phyloP scores from a whole-genome alignment of 148 eudicot genomes.

The Rhododendron griersonianum region DNA sequence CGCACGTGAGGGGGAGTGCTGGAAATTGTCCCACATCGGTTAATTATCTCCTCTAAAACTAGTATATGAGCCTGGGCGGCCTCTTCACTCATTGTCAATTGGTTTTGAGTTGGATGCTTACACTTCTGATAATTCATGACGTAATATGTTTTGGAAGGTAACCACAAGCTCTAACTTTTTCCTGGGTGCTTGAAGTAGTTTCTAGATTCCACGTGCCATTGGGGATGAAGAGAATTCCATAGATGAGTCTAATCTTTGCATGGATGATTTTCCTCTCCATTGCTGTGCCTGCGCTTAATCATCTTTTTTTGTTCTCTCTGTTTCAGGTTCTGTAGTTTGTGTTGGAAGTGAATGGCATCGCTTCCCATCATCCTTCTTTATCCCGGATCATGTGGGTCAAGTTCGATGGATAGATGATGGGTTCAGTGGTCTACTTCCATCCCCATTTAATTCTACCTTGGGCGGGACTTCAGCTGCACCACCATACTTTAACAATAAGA shows the following conservation, averaged over 20 bases:
- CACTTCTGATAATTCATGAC: background rate
- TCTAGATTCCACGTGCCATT: background rate
- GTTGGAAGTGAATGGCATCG: slow-evolving; percentile 99
- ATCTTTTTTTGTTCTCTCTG: background rate
- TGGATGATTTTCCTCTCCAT: background rate
- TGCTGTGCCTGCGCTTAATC: background rate
- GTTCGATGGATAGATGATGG: slow-evolving; percentile 98
- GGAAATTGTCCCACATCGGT: too few relatives aligned
- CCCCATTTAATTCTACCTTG: slow-evolving; percentile 80
- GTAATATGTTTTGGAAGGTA: background rate
- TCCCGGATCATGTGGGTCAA: slow-evolving; percentile 76
- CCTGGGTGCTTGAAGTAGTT: background rate
- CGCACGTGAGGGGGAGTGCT: too few relatives aligned
- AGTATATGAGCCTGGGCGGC: too few relatives aligned
- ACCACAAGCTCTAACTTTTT: background rate
- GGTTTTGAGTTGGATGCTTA: too few relatives aligned
- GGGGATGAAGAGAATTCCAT: background rate
- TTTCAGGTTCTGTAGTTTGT: slow-evolving; percentile 79
- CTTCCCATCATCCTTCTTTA: slow-evolving; percentile 90
- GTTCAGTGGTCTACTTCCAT: slow-evolving; percentile 91
- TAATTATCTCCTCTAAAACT: too few relatives aligned
- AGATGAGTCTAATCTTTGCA: background rate
- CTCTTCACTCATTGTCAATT: too few relatives aligned
- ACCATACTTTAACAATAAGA: slow-evolving; percentile 85
- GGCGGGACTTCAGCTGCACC: slow-evolving; percentile 98